These are phyloP conservation scores for Xerocomellus amylosporus DNA, from an alignment of 768 basidiomycete species.

Conservation along the genomic window DNA sequence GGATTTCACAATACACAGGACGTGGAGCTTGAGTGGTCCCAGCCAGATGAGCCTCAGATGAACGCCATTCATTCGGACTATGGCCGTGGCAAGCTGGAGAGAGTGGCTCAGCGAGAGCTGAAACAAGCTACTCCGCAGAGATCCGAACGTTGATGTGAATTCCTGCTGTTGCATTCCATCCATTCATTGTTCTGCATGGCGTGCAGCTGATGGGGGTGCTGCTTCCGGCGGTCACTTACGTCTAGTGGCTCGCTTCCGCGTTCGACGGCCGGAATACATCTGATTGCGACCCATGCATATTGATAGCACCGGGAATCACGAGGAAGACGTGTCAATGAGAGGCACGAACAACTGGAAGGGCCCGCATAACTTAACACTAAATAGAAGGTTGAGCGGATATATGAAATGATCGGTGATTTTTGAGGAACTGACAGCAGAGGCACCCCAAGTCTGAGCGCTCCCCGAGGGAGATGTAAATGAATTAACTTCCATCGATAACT, in stretches of 20 bases:
- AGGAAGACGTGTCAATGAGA: constrained; percentile 15
- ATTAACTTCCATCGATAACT: constrained; percentile 25
- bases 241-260: constrained; percentile 33
- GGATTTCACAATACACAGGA: constrained; percentile 29
- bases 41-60: constrained; percentile 12
- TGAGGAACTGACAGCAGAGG: constrained; percentile 5
- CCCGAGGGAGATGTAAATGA: constrained; percentile 22
- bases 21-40: constrained; percentile 30
- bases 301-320: constrained; percentile 24
- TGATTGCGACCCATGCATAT: constrained; percentile 16
- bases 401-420: constrained; percentile 25
- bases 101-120: constrained; percentile 11
- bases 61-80: constrained; percentile 21
- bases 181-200: constrained; percentile 24
- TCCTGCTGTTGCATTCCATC: constrained; percentile 17
- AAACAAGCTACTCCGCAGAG: constrained; percentile 15
- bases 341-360: constrained; percentile 17
- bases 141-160: constrained; percentile 14
- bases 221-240: constrained; percentile 31
- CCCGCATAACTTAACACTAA: constrained; percentile 20
- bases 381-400: constrained; percentile 27
- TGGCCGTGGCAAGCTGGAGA: constrained; percentile 5
- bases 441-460: constrained; percentile 1
- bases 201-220: constrained; percentile 24
- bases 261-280: constrained; percentile 17